Conservation (phyloP, 106 monocot genomes). For the Xerophyta viscosa region DNA sequence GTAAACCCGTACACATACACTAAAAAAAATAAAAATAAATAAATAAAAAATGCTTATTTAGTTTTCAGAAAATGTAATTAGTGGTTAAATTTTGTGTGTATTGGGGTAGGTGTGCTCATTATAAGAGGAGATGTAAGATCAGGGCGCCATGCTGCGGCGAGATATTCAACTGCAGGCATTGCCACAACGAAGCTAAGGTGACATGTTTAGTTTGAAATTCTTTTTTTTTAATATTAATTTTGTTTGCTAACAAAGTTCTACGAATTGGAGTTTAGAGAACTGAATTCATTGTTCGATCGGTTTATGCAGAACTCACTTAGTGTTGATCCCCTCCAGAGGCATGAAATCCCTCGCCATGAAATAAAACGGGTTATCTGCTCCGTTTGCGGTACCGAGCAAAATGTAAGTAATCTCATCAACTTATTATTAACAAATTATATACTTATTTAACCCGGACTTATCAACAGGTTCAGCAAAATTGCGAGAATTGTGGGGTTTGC, state of each 20-base stretch:
- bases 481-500: slow-evolving; percentile 54
- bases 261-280: no score
- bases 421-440: no score
- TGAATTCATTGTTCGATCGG: no score
- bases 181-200: slow-evolving; percentile 87
- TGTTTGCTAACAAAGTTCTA: no score
- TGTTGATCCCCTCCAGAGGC: slow-evolving; percentile 41
- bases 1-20: no score
- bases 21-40: no score
- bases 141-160: slow-evolving; percentile 81
- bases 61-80: no score
- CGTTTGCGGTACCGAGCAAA: slow-evolving; percentile 72
- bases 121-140: slow-evolving; percentile 73
- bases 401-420: slow-evolving; percentile 39
- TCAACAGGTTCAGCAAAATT: slow-evolving; percentile 64
- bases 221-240: no score
- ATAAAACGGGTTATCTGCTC: slow-evolving; percentile 76
- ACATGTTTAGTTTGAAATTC: no score
- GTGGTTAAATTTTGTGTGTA: not conserved
- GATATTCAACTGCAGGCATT: slow-evolving; percentile 76
- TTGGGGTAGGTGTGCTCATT: slow-evolving; percentile 61
- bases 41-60: no score
- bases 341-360: slow-evolving; percentile 73
- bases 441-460: no score
- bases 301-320: slow-evolving; percentile 54